A percentile compares a stretch with the other conserved stretches of the same genome.
Conservation (phyloP, 148 eudicot species). For the Agrostemma githago region DNA sequence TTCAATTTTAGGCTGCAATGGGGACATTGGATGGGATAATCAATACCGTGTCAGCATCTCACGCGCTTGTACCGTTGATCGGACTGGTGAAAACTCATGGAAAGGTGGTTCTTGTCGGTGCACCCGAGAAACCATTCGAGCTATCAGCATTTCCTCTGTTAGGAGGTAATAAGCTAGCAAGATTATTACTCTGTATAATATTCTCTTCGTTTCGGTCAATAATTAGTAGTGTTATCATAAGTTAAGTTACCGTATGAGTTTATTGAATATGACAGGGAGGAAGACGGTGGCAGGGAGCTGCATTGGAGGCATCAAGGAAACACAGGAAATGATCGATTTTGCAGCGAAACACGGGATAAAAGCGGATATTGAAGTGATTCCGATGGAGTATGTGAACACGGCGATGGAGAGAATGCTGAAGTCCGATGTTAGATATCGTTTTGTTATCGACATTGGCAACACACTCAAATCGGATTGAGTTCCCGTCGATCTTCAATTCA, state of each 20-base stretch:
- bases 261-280: conserved; percentile 4
- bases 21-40: conserved; percentile 39
- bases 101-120: conserved; percentile 32
- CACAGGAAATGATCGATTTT: conserved; percentile 38
- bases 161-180: conserved; percentile 13
- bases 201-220: background rate
- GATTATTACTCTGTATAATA: background rate
- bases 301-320: conserved; percentile 14
- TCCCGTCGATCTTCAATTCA: background rate
- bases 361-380: conserved; percentile 31
- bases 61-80: conserved; percentile 28
- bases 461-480: conserved; percentile 18
- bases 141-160: conserved; percentile 26
- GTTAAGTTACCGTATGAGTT: no score
- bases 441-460: conserved; percentile 34
- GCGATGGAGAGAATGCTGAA: conserved; percentile 36
- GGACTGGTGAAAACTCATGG: conserved; percentile 34
- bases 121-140: conserved; percentile 32
- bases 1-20: conserved; percentile 26
- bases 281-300: conserved; percentile 11
- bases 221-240: no score
- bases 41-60: conserved; percentile 33
- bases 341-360: conserved; percentile 28
- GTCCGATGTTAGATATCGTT: conserved; percentile 32
- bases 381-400: conserved; percentile 32